Conservation (phyloP, 2,329 filamentous ascomycete genomes). For the Fusarium brevicatenulatum region DNA sequence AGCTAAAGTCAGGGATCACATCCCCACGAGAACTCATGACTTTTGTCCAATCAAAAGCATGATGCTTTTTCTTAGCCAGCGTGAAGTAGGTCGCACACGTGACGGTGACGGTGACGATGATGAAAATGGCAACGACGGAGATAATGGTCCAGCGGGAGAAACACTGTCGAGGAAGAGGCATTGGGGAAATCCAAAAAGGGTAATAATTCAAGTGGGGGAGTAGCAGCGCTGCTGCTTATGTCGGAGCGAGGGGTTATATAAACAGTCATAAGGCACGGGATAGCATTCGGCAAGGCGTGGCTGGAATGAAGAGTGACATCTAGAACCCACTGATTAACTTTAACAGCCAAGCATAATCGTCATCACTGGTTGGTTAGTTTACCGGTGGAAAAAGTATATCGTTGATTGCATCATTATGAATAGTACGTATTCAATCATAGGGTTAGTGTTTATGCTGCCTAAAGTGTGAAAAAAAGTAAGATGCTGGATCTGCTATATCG, state of each 20-base stretch:
- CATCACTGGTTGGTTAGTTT: background rate
- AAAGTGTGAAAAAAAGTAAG: background rate
- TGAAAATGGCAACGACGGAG: background rate
- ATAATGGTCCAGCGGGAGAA: constrained; percentile 10
- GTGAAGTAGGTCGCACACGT: constrained; percentile 18
- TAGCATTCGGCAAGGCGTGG: background rate
- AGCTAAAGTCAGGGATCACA: constrained; percentile 38
- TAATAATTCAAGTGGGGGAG: background rate
- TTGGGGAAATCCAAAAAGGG: background rate
- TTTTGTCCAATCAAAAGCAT: constrained; percentile 26
- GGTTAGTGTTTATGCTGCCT: background rate
- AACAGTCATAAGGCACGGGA: background rate
- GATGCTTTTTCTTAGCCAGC: background rate
- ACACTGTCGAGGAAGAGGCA: constrained; percentile 19
- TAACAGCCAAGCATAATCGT: background rate
- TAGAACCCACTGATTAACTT: background rate
- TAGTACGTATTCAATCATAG: rapidly evolving
- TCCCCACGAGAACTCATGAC: constrained; percentile 23
- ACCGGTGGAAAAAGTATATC: rapidly evolving
- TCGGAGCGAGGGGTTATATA: constrained; percentile 5
- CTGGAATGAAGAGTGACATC: background rate
- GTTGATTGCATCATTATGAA: rapidly evolving
- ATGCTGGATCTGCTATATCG: background rate
- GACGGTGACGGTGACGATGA: background rate
- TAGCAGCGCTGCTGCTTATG: background rate